Conservation (phyloP, 2,329 filamentous ascomycete species). For the Thermoascus crustaceus region DNA sequence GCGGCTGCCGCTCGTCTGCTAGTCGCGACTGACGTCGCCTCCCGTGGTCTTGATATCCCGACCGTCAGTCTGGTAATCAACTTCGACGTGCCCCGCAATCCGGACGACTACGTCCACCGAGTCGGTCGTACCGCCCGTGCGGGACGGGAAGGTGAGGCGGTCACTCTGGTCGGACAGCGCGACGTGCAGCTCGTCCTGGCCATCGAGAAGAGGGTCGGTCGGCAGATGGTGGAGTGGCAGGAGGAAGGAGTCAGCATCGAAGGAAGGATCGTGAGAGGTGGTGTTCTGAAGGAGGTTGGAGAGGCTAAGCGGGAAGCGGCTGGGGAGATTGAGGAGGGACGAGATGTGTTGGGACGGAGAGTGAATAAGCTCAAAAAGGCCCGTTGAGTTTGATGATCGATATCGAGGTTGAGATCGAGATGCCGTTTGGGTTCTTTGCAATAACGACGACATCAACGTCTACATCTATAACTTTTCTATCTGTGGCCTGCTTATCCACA, state of each 20-base stretch:
- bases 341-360: conserved; percentile 82
- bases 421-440: too few species aligned
- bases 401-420: too few species aligned
- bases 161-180: conserved; percentile 85
- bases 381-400: conserved; percentile 18
- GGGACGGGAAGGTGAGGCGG: conserved; percentile 69
- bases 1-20: conserved; percentile 81
- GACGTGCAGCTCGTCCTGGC: conserved; percentile 86
- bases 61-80: conserved; percentile 86
- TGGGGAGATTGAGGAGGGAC: conserved; percentile 83
- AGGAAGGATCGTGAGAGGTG: conserved; percentile 73
- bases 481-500: too few species aligned
- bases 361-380: conserved; percentile 41
- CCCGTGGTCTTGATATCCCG: conserved; percentile 89
- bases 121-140: conserved; percentile 93
- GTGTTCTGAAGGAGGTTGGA: conserved; percentile 73
- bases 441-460: too few species aligned
- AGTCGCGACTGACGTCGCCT: conserved; percentile 90
- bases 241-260: conserved; percentile 95
- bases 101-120: conserved; percentile 94
- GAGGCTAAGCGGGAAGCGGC: conserved; percentile 91
- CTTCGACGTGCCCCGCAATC: conserved; percentile 91
- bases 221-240: conserved; percentile 72
- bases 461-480: too few species aligned
- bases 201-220: conserved; percentile 73